Base-by-base conservation (phyloP, 352 stramenopile species). In the Phytopythium mirpurense region DNA sequence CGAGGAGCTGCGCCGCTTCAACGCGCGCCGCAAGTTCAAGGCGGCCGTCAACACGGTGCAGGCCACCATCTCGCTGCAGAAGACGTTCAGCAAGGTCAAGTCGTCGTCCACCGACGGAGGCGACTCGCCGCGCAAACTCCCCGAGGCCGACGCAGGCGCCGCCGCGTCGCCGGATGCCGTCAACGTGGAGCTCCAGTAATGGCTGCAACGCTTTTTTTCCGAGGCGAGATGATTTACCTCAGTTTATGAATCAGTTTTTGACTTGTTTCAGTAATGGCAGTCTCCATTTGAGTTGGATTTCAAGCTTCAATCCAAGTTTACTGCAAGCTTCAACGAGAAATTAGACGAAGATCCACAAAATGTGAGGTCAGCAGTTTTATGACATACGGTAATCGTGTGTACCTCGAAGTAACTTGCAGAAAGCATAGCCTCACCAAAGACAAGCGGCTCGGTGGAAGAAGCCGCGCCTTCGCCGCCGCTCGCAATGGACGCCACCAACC, bases 1-100 rank as follows among this genome's bases (percentile, higher is more conserved):
- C 49, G 81, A 96, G 45, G 80, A 98, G 59, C 75, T 98, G 44
- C 88, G 85, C 35, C 86, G 86, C 63, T 98, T 97, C 77, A 98
- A 98, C 64, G 93, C 90, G 23, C 96, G 93, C 51, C 85, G 90
- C 62, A 98, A 97, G 63, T 96, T 98, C 72, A 97, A 96, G 71
- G 88, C 84, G 23, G 91, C 90, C 5, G 88, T 98, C 43, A 88
- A 88, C 57, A 94, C 87, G 3, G 90, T 95, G 27, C 72, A 83
- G 42, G 74, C 82, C 43, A 83, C 79, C 21, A 83, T 86, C 37
- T 63, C 72, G 18, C 74, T 92, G 48, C 81, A 82, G 60, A 91
- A 91, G 65, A 74, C 77, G 52, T 86, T 77, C 68, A 88, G 79
- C 69, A 83, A 84, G 56, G 67, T 54, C 57, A 69, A 73, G 53